A percentile compares a stretch with the other conserved stretches of the same genome.
Evolutionary conservation across 768 basidiomycete genomes (phyloP).

Genomic region (Calocybe cyanea): DNA sequence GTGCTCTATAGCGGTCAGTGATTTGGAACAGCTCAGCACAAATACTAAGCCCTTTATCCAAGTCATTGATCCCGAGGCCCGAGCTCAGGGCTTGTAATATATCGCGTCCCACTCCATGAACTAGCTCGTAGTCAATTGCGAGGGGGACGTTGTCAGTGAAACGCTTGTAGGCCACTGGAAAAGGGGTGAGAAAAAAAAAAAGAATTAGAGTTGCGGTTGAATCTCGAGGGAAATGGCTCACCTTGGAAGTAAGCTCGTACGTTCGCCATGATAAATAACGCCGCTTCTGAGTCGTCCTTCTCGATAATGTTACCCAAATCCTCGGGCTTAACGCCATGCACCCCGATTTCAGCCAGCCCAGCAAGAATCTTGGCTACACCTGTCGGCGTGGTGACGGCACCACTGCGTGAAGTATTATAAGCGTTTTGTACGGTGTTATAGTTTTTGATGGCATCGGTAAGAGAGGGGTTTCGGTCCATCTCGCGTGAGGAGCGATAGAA

Average conservation of each 20-base stretch:
- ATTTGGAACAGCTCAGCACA: slow-evolving; percentile 30
- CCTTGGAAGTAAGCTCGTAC: slow-evolving; percentile 77
- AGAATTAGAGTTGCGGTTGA: background rate
- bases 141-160: slow-evolving; percentile 55
- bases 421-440: slow-evolving; percentile 7
- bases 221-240: slow-evolving; percentile 20
- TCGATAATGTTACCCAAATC: slow-evolving; percentile 51
- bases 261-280: slow-evolving; percentile 64
- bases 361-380: slow-evolving; percentile 31
- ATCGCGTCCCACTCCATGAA: slow-evolving; percentile 45
- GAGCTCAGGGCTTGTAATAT: slow-evolving; percentile 42
- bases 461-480: slow-evolving; percentile 21
- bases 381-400: slow-evolving; percentile 5
- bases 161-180: slow-evolving; percentile 55
- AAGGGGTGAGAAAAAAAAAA: background rate
- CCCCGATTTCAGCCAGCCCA: slow-evolving; percentile 34
- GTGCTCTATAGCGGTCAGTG: too few relatives aligned
- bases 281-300: slow-evolving; percentile 48
- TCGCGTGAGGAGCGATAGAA: slow-evolving; percentile 44
- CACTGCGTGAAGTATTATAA: background rate
- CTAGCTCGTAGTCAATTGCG: slow-evolving; percentile 52
- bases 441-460: slow-evolving; percentile 23
- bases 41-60: slow-evolving; percentile 38
- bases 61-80: slow-evolving; percentile 50
- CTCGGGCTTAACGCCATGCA: slow-evolving; percentile 31